Conservation (phyloP, 2,329 filamentous ascomycete genomes). For the Phaeosphaeriaceae sp. region DNA sequence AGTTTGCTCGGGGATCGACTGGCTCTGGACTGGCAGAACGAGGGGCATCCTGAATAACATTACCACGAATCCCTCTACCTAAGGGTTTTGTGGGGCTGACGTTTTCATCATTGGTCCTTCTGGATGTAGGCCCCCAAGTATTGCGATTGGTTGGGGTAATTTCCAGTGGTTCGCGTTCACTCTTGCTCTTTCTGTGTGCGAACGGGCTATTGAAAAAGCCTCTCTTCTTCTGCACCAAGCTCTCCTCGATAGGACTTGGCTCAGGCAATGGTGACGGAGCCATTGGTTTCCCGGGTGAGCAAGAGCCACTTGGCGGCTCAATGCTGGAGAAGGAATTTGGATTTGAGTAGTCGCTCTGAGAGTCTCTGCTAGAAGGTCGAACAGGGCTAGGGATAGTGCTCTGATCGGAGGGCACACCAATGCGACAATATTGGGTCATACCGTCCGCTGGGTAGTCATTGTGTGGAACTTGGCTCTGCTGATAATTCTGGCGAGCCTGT, state of each 20-base stretch:
- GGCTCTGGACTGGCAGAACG: constrained; percentile 67
- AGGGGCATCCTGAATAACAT: constrained; percentile 37
- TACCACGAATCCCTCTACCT: constrained; percentile 34
- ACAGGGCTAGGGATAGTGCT: constrained; percentile 72
- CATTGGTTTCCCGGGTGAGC: constrained; percentile 72
- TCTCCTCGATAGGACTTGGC: constrained; percentile 35
- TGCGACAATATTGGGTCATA: constrained; percentile 96
- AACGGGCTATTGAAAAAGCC: constrained; percentile 96
- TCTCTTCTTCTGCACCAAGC: constrained; percentile 71
- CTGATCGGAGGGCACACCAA: constrained; percentile 72
- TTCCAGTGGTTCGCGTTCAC: constrained; percentile 69
- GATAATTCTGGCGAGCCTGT: constrained; percentile 47
- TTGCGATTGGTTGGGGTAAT: constrained; percentile 54
- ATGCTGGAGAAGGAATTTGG: constrained; percentile 88
- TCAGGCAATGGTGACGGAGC: constrained; percentile 27
- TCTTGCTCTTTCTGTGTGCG: constrained; percentile 82
- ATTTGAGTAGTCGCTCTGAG: constrained; percentile 88
- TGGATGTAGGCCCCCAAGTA: constrained; percentile 58
- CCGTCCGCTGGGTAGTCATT: constrained; percentile 94
- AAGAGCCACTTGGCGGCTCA: constrained; percentile 75
- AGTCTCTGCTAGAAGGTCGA: constrained; percentile 83
- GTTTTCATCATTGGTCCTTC: constrained; percentile 49
- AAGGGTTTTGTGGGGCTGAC: constrained; percentile 53
- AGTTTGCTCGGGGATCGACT: constrained; percentile 88
- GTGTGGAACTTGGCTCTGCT: constrained; percentile 73